Conservation (phyloP, 2,329 filamentous ascomycete species). For the Lachnellula willkommii region DNA sequence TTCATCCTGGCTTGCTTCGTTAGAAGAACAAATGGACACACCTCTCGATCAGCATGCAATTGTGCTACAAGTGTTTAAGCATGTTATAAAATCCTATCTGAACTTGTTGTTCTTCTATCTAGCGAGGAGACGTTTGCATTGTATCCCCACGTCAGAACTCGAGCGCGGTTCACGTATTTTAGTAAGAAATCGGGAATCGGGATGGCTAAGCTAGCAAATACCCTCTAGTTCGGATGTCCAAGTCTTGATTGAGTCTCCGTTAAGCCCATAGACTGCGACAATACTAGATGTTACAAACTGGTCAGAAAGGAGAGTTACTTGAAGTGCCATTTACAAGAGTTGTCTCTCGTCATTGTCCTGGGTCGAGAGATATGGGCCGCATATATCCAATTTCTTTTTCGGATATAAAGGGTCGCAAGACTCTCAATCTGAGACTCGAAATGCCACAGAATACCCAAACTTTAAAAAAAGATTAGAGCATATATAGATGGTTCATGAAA, state of each 20-base stretch:
- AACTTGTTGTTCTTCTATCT: not conserved
- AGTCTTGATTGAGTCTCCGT: constrained; percentile 33
- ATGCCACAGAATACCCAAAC: not conserved
- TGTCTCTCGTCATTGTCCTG: too few relatives aligned
- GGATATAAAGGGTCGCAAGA: too few relatives aligned
- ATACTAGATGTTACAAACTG: not conserved
- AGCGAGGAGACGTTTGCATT: constrained; percentile 11
- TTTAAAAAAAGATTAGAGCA: not conserved
- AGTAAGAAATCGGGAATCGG: constrained; percentile 31
- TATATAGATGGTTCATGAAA: not conserved
- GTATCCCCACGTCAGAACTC: constrained; percentile 30
- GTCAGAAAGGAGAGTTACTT: too few relatives aligned
- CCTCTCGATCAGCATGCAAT: constrained; percentile 5
- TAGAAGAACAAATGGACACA: not conserved
- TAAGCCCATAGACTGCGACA: constrained; percentile 39
- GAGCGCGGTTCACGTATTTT: constrained; percentile 22
- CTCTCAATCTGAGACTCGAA: too few relatives aligned
- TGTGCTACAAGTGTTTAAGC: constrained; percentile 10
- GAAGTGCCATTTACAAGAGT: too few relatives aligned
- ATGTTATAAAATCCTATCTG: constrained; percentile 7
- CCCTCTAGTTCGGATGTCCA: constrained; percentile 31
- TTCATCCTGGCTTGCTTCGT: too few relatives aligned
- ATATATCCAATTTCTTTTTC: too few relatives aligned
- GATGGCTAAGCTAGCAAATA: constrained; percentile 31
- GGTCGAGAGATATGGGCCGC: too few relatives aligned